phyloP scores from a whole-genome alignment of 768 basidiomycete genomes.

The Tephrocybe sp. region DNA sequence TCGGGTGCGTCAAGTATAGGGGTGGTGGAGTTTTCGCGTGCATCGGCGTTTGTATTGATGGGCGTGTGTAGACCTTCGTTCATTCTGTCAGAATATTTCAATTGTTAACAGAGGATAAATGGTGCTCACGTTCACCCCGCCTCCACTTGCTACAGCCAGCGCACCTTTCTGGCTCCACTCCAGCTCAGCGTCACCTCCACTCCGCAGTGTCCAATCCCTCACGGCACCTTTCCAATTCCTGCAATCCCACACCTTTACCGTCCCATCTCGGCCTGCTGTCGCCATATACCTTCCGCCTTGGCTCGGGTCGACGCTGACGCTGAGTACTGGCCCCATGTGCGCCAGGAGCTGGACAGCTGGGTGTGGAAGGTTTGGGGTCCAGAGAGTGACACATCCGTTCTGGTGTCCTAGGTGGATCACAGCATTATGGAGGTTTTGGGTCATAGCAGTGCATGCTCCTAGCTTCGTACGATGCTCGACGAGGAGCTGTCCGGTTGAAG shows the following conservation, averaged over 20 bases:
- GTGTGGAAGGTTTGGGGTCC: constrained; percentile 93
- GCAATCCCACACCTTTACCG: constrained; percentile 95
- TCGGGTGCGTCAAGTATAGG: constrained; percentile 85
- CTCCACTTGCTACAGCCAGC: constrained; percentile 79
- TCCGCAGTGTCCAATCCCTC: constrained; percentile 71
- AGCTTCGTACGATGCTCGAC: constrained; percentile 89
- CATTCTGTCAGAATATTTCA: constrained; percentile 3
- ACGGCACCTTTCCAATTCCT: constrained; percentile 93
- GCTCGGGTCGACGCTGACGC: constrained; percentile 82
- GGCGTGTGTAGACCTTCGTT: constrained; percentile 68
- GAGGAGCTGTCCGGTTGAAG: constrained; percentile 86
- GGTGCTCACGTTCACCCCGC: constrained; percentile 75
- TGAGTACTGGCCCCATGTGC: constrained; percentile 84
- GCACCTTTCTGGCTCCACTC: constrained; percentile 88
- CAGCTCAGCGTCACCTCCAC: constrained; percentile 60
- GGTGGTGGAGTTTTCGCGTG: constrained; percentile 59
- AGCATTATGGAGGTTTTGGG: constrained; percentile 91
- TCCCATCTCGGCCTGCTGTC: constrained; percentile 84
- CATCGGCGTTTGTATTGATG: constrained; percentile 60
- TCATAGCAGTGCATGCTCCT: constrained; percentile 81
- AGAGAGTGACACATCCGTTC: constrained; percentile 93
- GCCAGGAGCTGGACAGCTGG: constrained; percentile 91
- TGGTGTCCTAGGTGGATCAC: constrained; percentile 94
- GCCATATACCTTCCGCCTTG: constrained; percentile 89
- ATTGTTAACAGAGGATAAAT: neutral